Percentiles rank a stretch among this genome's conserved stretches.
These are phyloP conservation scores for Leptodermis oblonga DNA, from an alignment of 257 asterid species.

Conservation along the genomic window DNA sequence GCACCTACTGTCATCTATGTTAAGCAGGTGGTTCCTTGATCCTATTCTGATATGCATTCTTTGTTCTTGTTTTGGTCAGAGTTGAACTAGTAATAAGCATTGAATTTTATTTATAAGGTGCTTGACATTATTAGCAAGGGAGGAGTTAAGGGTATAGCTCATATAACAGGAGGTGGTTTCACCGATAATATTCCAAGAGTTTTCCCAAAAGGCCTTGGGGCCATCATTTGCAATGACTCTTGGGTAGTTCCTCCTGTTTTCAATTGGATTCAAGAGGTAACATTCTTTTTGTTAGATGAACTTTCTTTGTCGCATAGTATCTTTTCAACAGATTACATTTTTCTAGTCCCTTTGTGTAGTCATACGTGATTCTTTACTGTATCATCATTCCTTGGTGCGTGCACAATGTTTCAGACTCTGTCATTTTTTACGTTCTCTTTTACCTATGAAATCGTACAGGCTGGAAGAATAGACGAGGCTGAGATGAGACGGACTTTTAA, in stretches of 20 bases:
- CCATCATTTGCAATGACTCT: conserved; percentile 54
- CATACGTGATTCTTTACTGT: background rate
- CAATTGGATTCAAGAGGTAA: conserved; percentile 92
- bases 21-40: conserved; percentile 56
- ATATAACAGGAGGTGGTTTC: conserved; percentile 95
- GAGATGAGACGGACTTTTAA: conserved; percentile 91
- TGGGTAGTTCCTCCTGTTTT: conserved; percentile 81
- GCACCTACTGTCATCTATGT: conserved; percentile 90
- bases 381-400: background rate
- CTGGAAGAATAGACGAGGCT: conserved; percentile 65
- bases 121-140: conserved; percentile 78
- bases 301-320: background rate
- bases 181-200: conserved; percentile 95
- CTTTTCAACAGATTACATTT: background rate
- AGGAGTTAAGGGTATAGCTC: conserved; percentile 95
- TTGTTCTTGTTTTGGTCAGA: background rate
- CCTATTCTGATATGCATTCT: background rate
- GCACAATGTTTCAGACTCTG: background rate
- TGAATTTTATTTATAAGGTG: conserved; percentile 42
- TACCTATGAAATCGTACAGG: conserved; percentile 35
- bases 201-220: conserved; percentile 87
- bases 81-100: background rate
- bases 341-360: background rate
- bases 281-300: conserved; percentile 4
- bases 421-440: background rate